Conservation (phyloP, 2,329 filamentous ascomycete species). For the Zymoseptoria passerinii region DNA sequence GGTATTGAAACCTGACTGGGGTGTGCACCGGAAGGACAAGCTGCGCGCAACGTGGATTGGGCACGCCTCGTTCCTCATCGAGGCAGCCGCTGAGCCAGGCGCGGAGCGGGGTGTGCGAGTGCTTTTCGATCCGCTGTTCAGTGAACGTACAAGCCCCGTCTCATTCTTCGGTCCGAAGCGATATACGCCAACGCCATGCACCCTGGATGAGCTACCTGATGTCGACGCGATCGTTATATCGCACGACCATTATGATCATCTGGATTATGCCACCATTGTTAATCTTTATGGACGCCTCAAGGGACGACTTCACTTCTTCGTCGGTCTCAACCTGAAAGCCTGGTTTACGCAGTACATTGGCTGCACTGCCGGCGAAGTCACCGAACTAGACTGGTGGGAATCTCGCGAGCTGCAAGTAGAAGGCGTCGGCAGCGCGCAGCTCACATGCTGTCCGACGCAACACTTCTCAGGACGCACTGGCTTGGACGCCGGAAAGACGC, state of each 20-base stretch:
- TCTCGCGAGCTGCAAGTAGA: slow-evolving; percentile 29
- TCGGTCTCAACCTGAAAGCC: slow-evolving; percentile 33
- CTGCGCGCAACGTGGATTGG: slow-evolving; percentile 45
- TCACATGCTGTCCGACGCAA: slow-evolving; percentile 42
- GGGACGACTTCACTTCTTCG: slow-evolving; percentile 36
- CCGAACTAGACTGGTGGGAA: slow-evolving; percentile 46
- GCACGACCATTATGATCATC: slow-evolving; percentile 51
- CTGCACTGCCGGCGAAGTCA: slow-evolving; percentile 34
- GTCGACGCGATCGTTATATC: slow-evolving; percentile 46
- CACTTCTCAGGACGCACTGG: slow-evolving; percentile 39
- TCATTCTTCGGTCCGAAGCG: slow-evolving; percentile 43
- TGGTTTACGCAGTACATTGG: slow-evolving; percentile 33
- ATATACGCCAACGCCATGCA: slow-evolving; percentile 45
- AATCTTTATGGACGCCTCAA: slow-evolving; percentile 33
- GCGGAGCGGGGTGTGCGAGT: slow-evolving; percentile 36
- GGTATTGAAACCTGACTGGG: slow-evolving; percentile 37
- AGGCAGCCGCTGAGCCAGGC: slow-evolving; percentile 30
- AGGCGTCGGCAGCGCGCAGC: slow-evolving; percentile 30
- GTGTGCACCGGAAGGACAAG: slow-evolving; percentile 18
- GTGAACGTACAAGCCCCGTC: slow-evolving; percentile 41
- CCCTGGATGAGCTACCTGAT: slow-evolving; percentile 42
- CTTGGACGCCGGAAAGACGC: slow-evolving; percentile 33
- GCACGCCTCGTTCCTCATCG: slow-evolving; percentile 43
- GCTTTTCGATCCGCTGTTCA: slow-evolving; percentile 48
- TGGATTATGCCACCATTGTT: slow-evolving; percentile 41